Evolutionary conservation across 2,329 filamentous ascomycete species (phyloP).

Genomic region (Rutstroemia sp.): DNA sequence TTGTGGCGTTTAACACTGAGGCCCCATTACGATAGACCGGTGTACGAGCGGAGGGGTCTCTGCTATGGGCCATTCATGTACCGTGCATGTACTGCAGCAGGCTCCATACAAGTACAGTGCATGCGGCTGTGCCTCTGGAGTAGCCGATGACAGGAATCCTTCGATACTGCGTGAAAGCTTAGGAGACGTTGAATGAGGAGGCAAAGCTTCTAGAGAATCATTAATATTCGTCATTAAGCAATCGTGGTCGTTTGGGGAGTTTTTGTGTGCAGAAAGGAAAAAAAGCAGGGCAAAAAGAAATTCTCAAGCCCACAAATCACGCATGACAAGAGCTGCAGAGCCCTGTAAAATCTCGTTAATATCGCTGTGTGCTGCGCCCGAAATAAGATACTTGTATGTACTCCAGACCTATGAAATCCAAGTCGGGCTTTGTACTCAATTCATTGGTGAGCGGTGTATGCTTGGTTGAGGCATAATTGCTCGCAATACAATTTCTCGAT

Average conservation of each 20-base stretch:
- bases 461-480: constrained; percentile 17
- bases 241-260: background rate
- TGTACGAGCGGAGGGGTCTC: background rate
- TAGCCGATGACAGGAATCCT: constrained; percentile 19
- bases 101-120: too few species aligned
- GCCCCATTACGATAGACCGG: background rate
- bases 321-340: constrained; percentile 4
- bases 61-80: background rate
- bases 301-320: background rate
- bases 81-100: too few species aligned
- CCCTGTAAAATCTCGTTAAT: constrained; percentile 1
- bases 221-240: background rate
- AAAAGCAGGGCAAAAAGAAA: constrained; percentile 2
- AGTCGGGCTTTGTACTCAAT: constrained; percentile 6
- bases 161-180: constrained; percentile 4
- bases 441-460: constrained; percentile 22
- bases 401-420: constrained; percentile 21
- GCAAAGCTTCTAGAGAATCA: background rate
- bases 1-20: constrained; percentile 6
- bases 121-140: constrained; percentile 17
- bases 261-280: background rate
- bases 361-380: constrained; percentile 14
- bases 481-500: background rate
- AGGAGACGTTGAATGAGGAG: background rate
- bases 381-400: background rate